Conservation (phyloP, 768 basidiomycete species). For the Tephrocybe rancida region DNA sequence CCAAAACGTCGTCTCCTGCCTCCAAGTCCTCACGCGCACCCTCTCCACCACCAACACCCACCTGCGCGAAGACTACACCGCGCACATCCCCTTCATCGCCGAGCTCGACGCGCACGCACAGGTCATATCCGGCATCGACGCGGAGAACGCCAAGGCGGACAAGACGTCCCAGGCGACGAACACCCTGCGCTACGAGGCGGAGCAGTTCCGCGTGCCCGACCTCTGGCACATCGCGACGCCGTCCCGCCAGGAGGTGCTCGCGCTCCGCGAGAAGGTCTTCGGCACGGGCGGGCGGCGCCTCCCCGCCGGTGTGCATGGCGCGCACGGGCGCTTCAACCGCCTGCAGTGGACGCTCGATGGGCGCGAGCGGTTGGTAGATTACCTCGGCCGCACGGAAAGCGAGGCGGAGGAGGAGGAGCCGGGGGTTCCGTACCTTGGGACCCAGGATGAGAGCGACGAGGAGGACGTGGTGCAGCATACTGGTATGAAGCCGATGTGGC, state of each 20-base stretch:
- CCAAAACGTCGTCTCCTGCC: constrained; percentile 59
- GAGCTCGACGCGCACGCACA: constrained; percentile 48
- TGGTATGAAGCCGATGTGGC: constrained; percentile 73
- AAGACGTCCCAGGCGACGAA: constrained; percentile 61
- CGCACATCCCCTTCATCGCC: constrained; percentile 48
- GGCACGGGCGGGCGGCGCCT: constrained; percentile 57
- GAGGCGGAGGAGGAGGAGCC: constrained; percentile 73
- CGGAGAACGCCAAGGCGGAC: constrained; percentile 49
- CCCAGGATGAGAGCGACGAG: constrained; percentile 43
- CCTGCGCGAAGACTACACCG: constrained; percentile 62
- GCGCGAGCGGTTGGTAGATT: constrained; percentile 61
- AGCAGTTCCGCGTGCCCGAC: constrained; percentile 65
- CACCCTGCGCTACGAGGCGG: constrained; percentile 72
- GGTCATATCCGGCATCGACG: constrained; percentile 54
- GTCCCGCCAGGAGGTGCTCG: constrained; percentile 64
- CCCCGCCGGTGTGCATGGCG: constrained; percentile 52
- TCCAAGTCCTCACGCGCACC: constrained; percentile 55
- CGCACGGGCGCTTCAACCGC: constrained; percentile 62
- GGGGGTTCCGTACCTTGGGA: constrained; percentile 26
- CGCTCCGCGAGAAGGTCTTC: constrained; percentile 68
- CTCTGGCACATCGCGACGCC: constrained; percentile 68
- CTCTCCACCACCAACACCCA: constrained; percentile 56
- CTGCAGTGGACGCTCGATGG: constrained; percentile 76
- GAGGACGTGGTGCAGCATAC: constrained; percentile 61
- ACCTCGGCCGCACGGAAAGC: constrained; percentile 69